Conservation (phyloP, 208 protist species). For the Crithidia bombi region DNA sequence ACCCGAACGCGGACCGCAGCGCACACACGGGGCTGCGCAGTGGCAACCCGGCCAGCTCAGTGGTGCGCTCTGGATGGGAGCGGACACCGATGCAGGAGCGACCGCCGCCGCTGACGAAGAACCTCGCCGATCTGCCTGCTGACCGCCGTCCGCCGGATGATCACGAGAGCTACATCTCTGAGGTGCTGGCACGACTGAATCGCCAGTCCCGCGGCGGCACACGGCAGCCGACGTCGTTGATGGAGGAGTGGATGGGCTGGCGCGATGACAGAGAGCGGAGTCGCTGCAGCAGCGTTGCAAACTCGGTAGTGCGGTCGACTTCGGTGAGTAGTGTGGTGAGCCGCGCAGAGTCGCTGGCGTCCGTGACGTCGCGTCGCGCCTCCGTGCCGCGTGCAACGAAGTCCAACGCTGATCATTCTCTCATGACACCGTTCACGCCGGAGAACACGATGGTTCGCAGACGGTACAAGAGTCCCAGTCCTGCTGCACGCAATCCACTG, state of each 20-base stretch:
- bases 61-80: conserved; percentile 21
- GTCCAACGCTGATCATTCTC: conserved; percentile 42
- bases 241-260: conserved; percentile 82
- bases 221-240: conserved; percentile 46
- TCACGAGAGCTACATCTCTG: conserved; percentile 48
- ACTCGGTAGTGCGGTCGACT: conserved; percentile 24
- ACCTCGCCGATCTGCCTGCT: conserved; percentile 29
- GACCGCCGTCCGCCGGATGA: conserved; percentile 28
- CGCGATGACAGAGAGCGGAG: conserved; percentile 35
- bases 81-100: conserved; percentile 25
- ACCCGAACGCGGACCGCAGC: not conserved
- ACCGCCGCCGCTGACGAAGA: conserved; percentile 24
- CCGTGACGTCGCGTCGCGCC: conserved; percentile 61
- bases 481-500: conserved; percentile 15
- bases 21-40: conserved; percentile 10
- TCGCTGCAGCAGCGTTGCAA: conserved; percentile 33
- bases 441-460: conserved; percentile 16
- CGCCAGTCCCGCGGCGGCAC: conserved; percentile 18
- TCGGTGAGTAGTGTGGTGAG: conserved; percentile 50
- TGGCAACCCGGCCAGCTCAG: not conserved
- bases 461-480: conserved; percentile 13
- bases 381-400: conserved; percentile 76
- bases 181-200: conserved; percentile 48
- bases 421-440: conserved; percentile 33
- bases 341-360: conserved; percentile 65